Base-by-base conservation (phyloP, 805 yeast species). In the Diddensiella santjacobensis region DNA sequence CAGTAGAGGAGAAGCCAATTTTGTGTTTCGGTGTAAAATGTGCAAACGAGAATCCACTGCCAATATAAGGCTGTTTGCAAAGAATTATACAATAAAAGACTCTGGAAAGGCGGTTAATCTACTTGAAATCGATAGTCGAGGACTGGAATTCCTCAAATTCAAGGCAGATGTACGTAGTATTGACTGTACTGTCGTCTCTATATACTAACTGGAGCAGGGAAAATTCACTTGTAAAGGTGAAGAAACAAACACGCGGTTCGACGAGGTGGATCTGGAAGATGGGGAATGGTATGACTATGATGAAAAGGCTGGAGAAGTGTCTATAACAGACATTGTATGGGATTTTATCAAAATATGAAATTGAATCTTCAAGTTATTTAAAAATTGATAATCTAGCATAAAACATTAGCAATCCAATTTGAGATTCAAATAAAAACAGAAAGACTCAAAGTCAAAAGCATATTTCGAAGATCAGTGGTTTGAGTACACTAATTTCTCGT, bases 251-350 rank as follows among this genome's bases (percentile, higher is more conserved):
- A 71, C 84, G 6, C 65, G 62, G 45, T 87, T 85, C 59, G 60
- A 61, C 3, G 87, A 84, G 23, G 76, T 88, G 22, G 93, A 84
- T 48, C 69, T 89, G 23, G 77, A 73, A 31, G 96, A 87, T 22
- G 81, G 79, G 45, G 98, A 93, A 62, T 90, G 96, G 90, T 93
- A 83, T 62, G 99, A 93, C 59, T 93, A 90, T 62, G 98, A 93
- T 64, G 98, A 93, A 48, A 78, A 81, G 55, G 78, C 80, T 10
- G 78, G 71, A 38, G 97, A 91, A 65, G 96, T 89, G 17, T 79
- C 90, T 19, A 76, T 93, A 13, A 80, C 85, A 1, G 90, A 87
- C 2, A 71, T 81, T n/a, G 61, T 67, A 39, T 90, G 93, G 84
- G 77, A 74, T 6, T 71, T 91, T 38, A 67, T 71, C 33, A 65